Evolutionary conservation across 352 stramenopile genomes (phyloP), one percentile per base, ranked within the genome.

Genomic region (Thraustochytrium sp.): DNA sequence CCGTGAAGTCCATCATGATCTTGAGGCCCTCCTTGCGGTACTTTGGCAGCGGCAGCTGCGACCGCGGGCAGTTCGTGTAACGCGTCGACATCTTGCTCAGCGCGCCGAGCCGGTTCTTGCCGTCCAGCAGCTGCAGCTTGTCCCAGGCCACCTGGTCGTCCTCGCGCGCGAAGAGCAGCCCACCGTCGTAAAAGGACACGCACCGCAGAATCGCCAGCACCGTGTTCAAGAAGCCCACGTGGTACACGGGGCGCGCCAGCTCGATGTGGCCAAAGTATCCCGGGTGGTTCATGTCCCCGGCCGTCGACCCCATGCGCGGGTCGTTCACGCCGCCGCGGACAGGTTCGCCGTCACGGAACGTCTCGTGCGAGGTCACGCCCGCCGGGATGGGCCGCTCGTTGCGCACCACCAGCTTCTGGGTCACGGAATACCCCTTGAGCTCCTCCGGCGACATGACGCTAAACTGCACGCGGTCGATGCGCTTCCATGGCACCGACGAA

Each of bases 201-300:
- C 92, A 96, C 5, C 91, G 90, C 75, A 98, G 85, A 38, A 92
- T 88, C 51, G 86, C 85, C 51, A 87, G 84, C 37, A 96, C 94
- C 44, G 97, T 90, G 85, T 98, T 96, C 82, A 99, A 93, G 86
- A 98, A 99, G 11, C 96, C 96, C 85, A 98, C 90, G 88, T 99
- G 96, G 87, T 97, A 99, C 86, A 99, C 97, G 53, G 96, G 95
- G 16, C 92, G 86, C 55, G 95, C 94, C 42, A 99, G 87, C 18
- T 99, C 94, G 86, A 99, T 98, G 90, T 99, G 97, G 46, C 97
- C 97, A 89, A 99, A 99, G 88, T 99, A 97, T 64, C 97, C 97
- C 2, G 96, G 97, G 85, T 97, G 98, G 85, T 97, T 95, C 82
- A 98, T 97, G 85, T 98, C 95, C 68, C 97, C 96, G 87, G 96